Evolutionary conservation across 768 basidiomycete genomes (phyloP), one percentile per base, ranked within the genome.

Genomic region (Tulasnella sp.): DNA sequence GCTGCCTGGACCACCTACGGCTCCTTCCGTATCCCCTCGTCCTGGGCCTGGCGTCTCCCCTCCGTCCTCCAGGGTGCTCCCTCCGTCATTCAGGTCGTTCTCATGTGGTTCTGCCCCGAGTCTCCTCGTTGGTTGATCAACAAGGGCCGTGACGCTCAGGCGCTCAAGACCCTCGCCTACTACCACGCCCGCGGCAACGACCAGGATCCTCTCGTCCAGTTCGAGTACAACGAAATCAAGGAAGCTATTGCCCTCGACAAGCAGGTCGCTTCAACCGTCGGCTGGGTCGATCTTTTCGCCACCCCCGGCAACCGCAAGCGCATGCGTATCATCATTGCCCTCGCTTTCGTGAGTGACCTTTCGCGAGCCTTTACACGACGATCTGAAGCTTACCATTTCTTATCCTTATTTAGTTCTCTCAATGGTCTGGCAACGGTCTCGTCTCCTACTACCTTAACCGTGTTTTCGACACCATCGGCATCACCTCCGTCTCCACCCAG

Each of bases 1-100:
- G 87, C 93, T 48, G 93, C 93, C n/a, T 95, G 93, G 94, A 86
- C 91, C 0, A 93, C 92, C 0, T 95, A 90, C 82, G 93, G 93
- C 32, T 92, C 93, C 18, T 91, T 92, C 86, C 87, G 88, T 83
- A 89, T 94, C 75, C 79, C 83, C 74, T 89, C 81, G 81, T 88
- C 89, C 32, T 94, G 92, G 92, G 85, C 92, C 37, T 96, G 94
- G 94, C 91, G 95, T 81, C 86, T 93, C 74, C 93, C 93, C 26
- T 93, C 92, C 20, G 83, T 88, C 42, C 86, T 93, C 26, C 93
- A 96, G 85, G 91, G 85, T 74, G 82, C 91, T 67, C 92, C 93
- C 3, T 90, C 93, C 3, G 78, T 92, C 78, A 76, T 91, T 71
- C 93, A 95, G 83, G 82, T 95, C 76, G 74, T 80, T 80, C 83